These are phyloP conservation scores for Rhizophora mangle DNA, from an alignment of 345 rosid genomes.

Conservation along the genomic window DNA sequence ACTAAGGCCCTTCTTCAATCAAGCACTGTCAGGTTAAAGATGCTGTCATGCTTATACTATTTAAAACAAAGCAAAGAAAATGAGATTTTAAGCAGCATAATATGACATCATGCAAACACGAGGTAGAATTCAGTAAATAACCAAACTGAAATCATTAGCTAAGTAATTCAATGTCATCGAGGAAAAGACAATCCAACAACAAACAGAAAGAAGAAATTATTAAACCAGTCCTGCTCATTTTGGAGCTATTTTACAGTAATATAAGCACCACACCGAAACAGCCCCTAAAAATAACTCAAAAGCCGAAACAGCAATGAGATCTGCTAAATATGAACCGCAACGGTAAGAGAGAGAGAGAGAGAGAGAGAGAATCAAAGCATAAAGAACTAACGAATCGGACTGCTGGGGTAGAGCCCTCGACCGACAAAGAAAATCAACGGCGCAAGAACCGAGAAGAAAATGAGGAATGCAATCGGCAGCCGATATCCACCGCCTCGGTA, in stretches of 20 bases:
- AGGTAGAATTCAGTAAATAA: too few species aligned
- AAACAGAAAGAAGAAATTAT: too few species aligned
- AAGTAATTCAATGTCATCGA: too few species aligned
- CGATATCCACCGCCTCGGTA: conserved; percentile 61
- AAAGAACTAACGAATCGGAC: conserved; percentile 45
- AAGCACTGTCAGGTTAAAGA: too few species aligned
- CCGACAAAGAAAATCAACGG: conserved; percentile 71
- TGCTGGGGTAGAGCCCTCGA: conserved; percentile 49
- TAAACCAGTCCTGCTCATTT: too few species aligned
- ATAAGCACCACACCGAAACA: not conserved
- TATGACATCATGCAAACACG: too few species aligned
- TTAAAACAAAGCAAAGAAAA: too few species aligned
- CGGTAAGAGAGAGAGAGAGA: not conserved
- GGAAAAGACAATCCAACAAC: too few species aligned
- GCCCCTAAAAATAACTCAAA: not conserved
- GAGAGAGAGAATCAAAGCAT: not conserved
- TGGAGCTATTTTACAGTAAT: not conserved
- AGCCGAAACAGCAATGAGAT: not conserved
- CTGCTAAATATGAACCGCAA: not conserved
- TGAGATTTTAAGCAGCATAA: too few species aligned
- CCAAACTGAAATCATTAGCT: too few species aligned
- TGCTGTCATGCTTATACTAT: too few species aligned
- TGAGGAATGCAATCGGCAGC: conserved; percentile 40
- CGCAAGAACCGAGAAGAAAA: conserved; percentile 54
- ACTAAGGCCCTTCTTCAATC: too few species aligned